Evolutionary conservation across 805 yeast species (phyloP).

Genomic region (Hanseniaspora occidentalis): DNA sequence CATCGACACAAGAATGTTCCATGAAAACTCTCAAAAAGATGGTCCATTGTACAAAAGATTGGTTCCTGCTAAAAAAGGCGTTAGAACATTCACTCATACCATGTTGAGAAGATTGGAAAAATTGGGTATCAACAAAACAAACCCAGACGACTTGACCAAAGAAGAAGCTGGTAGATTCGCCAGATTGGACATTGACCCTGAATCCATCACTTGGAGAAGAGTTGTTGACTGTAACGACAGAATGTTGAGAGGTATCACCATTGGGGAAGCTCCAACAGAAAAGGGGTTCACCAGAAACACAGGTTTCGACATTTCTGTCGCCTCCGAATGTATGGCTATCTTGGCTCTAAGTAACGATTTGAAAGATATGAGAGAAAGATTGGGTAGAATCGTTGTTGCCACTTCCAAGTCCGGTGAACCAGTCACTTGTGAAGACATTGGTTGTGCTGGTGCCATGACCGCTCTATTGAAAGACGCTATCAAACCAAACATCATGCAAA

Average conservation of each 20-base stretch:
- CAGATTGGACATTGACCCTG: slow-evolving; percentile 66
- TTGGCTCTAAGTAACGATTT: slow-evolving; percentile 61
- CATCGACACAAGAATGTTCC: slow-evolving; percentile 77
- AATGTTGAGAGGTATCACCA: slow-evolving; percentile 63
- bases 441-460: slow-evolving; percentile 78
- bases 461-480: slow-evolving; percentile 72
- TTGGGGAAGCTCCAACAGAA: slow-evolving; percentile 76
- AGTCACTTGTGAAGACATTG: slow-evolving; percentile 71
- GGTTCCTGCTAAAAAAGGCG: slow-evolving; percentile 65
- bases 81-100: slow-evolving; percentile 51
- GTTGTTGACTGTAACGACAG: slow-evolving; percentile 80
- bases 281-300: slow-evolving; percentile 59
- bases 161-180: slow-evolving; percentile 58
- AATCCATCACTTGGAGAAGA: slow-evolving; percentile 68
- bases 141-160: slow-evolving; percentile 59
- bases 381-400: slow-evolving; percentile 68
- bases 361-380: slow-evolving; percentile 59
- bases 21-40: slow-evolving; percentile 62
- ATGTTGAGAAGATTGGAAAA: slow-evolving; percentile 57
- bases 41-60: slow-evolving; percentile 61
- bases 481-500: slow-evolving; percentile 79
- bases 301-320: slow-evolving; percentile 77
- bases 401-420: slow-evolving; percentile 58
- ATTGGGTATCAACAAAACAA: slow-evolving; percentile 54
- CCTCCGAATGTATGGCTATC: slow-evolving; percentile 79